A percentile compares a stretch with the other conserved stretches of the same genome.
Conservation (phyloP, 2,329 filamentous ascomycete species). For the Bipolaris zeicola region DNA sequence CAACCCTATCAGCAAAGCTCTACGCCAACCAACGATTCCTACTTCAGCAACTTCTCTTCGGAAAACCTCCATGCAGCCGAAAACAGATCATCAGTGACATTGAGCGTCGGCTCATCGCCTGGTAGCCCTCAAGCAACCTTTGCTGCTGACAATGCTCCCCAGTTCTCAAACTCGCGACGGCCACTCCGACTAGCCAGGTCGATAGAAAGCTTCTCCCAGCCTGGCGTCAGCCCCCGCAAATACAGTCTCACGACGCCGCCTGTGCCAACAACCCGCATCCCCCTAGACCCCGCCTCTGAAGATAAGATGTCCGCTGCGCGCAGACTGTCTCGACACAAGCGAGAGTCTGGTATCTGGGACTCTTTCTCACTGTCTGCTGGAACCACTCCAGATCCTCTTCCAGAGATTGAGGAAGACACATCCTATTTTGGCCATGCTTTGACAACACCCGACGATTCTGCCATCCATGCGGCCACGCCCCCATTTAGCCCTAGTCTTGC, state of each 20-base stretch:
- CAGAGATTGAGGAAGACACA: conserved; percentile 39
- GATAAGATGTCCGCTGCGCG: conserved; percentile 1
- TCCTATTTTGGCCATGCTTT: conserved; percentile 48
- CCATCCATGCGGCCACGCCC: conserved; percentile 47
- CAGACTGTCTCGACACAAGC: conserved; percentile 24
- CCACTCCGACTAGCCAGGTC: conserved; percentile 41
- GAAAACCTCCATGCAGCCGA: conserved; percentile 28
- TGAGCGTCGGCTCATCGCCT: conserved; percentile 29
- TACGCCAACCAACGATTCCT: conserved; percentile 52
- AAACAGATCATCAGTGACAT: conserved; percentile 22
- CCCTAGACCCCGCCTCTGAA: conserved; percentile 20
- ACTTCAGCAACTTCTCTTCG: conserved; percentile 36
- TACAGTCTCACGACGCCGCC: conserved; percentile 49
- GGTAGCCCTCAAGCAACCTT: conserved; percentile 26
- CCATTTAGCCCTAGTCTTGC: conserved; percentile 49
- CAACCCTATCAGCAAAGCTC: conserved; percentile 57
- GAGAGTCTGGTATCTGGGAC: conserved; percentile 45
- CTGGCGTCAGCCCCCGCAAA: conserved; percentile 51
- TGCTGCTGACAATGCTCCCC: conserved; percentile 16
- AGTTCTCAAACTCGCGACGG: conserved; percentile 18
- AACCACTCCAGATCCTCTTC: conserved; percentile 23
- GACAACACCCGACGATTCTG: conserved; percentile 51
- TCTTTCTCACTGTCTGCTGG: conserved; percentile 30
- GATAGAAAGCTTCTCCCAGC: conserved; percentile 63
- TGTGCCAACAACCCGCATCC: conserved; percentile 45